These are phyloP conservation scores for Lasiosphaeria hispida DNA, from an alignment of 495 filamentous ascomycete genomes.

Conservation along the genomic window DNA sequence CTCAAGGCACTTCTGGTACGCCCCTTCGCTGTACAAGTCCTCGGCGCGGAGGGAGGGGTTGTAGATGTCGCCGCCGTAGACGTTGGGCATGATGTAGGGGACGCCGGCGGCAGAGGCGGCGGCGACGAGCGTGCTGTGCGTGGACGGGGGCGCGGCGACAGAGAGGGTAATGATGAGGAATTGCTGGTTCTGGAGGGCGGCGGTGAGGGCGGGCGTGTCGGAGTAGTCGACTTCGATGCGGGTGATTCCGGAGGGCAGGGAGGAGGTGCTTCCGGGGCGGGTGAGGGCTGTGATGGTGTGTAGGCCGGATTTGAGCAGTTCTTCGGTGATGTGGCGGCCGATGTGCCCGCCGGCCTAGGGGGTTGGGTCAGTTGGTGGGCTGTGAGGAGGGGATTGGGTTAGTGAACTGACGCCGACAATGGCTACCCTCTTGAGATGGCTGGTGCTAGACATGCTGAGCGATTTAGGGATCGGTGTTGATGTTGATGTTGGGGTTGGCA, in stretches of 20 bases:
- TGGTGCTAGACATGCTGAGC: not conserved
- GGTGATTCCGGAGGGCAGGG: constrained; percentile 24
- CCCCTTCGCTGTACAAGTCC: constrained; percentile 28
- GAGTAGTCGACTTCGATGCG: constrained; percentile 41
- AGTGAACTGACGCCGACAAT: not conserved
- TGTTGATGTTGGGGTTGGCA: not conserved
- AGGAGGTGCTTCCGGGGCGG: constrained; percentile 38
- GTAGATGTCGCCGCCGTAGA: constrained; percentile 37
- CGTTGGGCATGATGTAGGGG: constrained; percentile 60
- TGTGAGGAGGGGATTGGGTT: too few species aligned
- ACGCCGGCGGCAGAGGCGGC: constrained; percentile 62
- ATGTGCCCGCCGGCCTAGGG: constrained; percentile 54
- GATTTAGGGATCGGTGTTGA: too few species aligned
- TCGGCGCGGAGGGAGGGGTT: constrained; percentile 8
- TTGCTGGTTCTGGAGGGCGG: constrained; percentile 41
- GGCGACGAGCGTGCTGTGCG: constrained; percentile 49
- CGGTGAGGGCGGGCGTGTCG: constrained; percentile 30
- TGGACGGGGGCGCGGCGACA: constrained; percentile 16
- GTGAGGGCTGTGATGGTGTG: constrained; percentile 53
- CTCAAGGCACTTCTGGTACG: constrained; percentile 8
- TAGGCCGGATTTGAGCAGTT: constrained; percentile 47
- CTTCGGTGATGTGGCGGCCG: constrained; percentile 51
- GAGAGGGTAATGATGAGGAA: constrained; percentile 58
- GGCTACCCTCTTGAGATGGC: not conserved
- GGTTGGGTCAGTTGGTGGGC: too few species aligned